A percentile compares a stretch with the other conserved stretches of the same genome.
These are phyloP conservation scores for Plasmodium knowlesi DNA, from an alignment of 169 alveolate genomes.

Conservation along the genomic window DNA sequence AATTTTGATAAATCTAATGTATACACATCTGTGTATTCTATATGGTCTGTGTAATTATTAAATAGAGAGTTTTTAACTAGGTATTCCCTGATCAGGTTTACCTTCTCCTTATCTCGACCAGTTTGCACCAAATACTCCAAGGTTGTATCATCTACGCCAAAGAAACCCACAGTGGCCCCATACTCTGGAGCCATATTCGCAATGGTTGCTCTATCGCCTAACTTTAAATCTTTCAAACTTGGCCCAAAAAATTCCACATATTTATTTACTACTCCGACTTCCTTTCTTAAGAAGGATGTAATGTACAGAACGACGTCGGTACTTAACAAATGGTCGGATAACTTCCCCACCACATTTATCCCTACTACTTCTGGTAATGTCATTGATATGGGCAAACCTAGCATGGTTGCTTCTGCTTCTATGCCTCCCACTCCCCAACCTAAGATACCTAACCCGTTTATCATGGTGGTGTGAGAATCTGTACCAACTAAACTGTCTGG, in stretches of 20 bases:
- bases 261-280: conserved; percentile 97
- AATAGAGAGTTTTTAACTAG: conserved; percentile 76
- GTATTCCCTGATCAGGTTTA: conserved; percentile 90
- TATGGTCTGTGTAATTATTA: conserved; percentile 55
- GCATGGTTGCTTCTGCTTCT: conserved; percentile 99
- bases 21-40: conserved; percentile 83
- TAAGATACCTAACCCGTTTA: conserved; percentile 95
- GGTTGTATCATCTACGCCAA: conserved; percentile 95
- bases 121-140: conserved; percentile 91
- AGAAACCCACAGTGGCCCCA: conserved; percentile 98
- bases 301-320: conserved; percentile 95
- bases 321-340: conserved; percentile 90
- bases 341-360: conserved; percentile 93
- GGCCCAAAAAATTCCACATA: conserved; percentile 96
- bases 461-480: conserved; percentile 98
- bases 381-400: conserved; percentile 97
- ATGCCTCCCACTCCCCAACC: conserved; percentile 99
- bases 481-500: conserved; percentile 98
- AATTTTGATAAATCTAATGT: conserved; percentile 93
- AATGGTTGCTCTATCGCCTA: conserved; percentile 96
- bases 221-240: conserved; percentile 89
- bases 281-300: conserved; percentile 91
- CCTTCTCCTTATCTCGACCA: conserved; percentile 91
- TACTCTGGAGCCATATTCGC: conserved; percentile 98
- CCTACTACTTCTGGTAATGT: conserved; percentile 97